Evolutionary conservation across 768 basidiomycete species (phyloP).

Genomic region (Boletus reticulatus): DNA sequence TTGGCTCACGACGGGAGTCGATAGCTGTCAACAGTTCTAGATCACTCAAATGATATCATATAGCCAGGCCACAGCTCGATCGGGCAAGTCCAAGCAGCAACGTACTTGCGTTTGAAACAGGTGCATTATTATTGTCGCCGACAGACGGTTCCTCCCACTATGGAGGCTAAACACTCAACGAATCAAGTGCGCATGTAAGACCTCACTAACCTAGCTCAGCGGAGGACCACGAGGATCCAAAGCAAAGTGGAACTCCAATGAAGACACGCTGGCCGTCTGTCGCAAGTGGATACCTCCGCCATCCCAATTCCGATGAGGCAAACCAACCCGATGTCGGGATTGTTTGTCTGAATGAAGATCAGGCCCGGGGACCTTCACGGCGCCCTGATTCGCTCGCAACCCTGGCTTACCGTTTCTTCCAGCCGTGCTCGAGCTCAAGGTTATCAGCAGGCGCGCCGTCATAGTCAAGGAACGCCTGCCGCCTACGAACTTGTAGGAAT

Average conservation of each 20-base stretch:
- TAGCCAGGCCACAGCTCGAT: background rate
- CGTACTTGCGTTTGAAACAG: no score
- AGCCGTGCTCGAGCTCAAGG: background rate
- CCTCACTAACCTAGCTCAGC: no score
- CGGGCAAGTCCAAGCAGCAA: background rate
- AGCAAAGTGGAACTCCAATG: constrained; percentile 50
- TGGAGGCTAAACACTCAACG: no score
- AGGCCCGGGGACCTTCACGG: constrained; percentile 33
- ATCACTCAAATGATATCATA: no score
- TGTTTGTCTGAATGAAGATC: constrained; percentile 53
- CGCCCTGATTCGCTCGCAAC: no score
- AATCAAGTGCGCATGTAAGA: no score
- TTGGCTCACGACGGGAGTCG: background rate
- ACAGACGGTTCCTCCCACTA: no score
- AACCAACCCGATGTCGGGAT: constrained; percentile 48
- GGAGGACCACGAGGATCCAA: no score
- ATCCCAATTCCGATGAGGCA: constrained; percentile 58
- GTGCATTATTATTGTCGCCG: no score
- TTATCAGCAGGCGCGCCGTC: background rate
- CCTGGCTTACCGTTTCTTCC: no score
- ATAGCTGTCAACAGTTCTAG: background rate
- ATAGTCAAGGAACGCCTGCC: constrained; percentile 21
- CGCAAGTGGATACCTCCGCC: constrained; percentile 49
- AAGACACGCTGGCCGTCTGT: background rate
- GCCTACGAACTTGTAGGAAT: constrained; percentile 40